phyloP scores from a whole-genome alignment of 2,329 filamentous ascomycete genomes.

The Sclerotinia nivalis region DNA sequence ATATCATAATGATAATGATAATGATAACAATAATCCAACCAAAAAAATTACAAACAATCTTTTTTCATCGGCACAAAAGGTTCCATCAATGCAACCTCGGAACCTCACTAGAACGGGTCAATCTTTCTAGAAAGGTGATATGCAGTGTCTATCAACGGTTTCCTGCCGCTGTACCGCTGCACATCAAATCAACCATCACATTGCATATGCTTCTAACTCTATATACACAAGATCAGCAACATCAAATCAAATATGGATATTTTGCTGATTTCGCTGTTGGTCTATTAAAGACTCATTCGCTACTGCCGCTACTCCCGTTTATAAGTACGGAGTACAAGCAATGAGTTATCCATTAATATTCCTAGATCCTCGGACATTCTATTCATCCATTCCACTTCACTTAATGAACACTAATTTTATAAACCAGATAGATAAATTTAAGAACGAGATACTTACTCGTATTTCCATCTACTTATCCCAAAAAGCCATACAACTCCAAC shows the following conservation, averaged over 20 bases:
- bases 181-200: background rate
- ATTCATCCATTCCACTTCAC: background rate
- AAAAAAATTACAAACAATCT: no score
- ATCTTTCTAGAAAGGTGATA: conserved; percentile 5
- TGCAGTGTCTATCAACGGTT: conserved; percentile 11
- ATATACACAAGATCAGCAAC: background rate
- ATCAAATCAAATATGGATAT: background rate
- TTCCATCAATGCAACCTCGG: background rate
- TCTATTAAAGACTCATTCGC: background rate
- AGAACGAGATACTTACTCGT: background rate
- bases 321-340: no score
- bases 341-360: background rate
- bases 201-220: background rate
- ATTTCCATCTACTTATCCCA: background rate
- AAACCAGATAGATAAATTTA: background rate
- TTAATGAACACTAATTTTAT: background rate
- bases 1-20: no score
- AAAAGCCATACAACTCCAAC: no score
- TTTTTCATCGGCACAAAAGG: background rate
- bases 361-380: background rate
- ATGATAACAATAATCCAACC: no score
- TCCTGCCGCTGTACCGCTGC: background rate
- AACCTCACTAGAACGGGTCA: conserved; percentile 1
- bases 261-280: background rate
- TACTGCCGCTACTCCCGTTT: background rate